These are phyloP conservation scores for Aureobasidium sp. DNA, from an alignment of 2,329 filamentous ascomycete species.

Conservation along the genomic window DNA sequence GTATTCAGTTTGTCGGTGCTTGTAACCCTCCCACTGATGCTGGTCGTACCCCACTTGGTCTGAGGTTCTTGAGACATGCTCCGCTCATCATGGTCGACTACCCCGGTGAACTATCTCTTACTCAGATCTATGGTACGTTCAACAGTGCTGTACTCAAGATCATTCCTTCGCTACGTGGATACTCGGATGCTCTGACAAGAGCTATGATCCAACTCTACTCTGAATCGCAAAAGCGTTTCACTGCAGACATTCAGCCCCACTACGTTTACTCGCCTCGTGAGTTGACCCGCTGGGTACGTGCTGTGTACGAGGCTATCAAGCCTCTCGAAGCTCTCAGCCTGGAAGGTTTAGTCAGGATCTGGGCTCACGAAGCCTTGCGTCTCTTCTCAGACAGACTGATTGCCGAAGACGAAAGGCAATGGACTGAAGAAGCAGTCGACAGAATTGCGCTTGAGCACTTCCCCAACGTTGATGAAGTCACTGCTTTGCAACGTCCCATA, in stretches of 20 bases:
- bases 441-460: slow-evolving; percentile 86
- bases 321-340: slow-evolving; percentile 80
- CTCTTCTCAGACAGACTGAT: slow-evolving; percentile 97
- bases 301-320: slow-evolving; percentile 92
- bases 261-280: slow-evolving; percentile 99
- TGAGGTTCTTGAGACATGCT: slow-evolving; percentile 88
- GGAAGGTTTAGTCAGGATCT: slow-evolving; percentile 90
- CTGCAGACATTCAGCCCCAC: slow-evolving; percentile 91
- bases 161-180: slow-evolving; percentile 86
- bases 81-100: slow-evolving; percentile 99
- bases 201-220: slow-evolving; percentile 97
- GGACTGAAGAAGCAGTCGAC: slow-evolving; percentile 83
- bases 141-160: slow-evolving; percentile 95
- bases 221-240: slow-evolving; percentile 90
- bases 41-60: slow-evolving; percentile 86
- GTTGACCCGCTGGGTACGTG: slow-evolving; percentile 92
- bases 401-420: slow-evolving; percentile 83
- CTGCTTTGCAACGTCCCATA: slow-evolving; percentile 85
- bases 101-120: slow-evolving; percentile 85
- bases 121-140: slow-evolving; percentile 98
- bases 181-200: slow-evolving; percentile 85
- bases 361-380: slow-evolving; percentile 93
- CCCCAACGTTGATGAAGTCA: slow-evolving; percentile 85
- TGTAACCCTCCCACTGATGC: slow-evolving; percentile 98
- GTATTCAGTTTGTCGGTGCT: slow-evolving; percentile 97